These are phyloP conservation scores for Dryas octopetala DNA, from an alignment of 306 rosid species.

Conservation along the genomic window DNA sequence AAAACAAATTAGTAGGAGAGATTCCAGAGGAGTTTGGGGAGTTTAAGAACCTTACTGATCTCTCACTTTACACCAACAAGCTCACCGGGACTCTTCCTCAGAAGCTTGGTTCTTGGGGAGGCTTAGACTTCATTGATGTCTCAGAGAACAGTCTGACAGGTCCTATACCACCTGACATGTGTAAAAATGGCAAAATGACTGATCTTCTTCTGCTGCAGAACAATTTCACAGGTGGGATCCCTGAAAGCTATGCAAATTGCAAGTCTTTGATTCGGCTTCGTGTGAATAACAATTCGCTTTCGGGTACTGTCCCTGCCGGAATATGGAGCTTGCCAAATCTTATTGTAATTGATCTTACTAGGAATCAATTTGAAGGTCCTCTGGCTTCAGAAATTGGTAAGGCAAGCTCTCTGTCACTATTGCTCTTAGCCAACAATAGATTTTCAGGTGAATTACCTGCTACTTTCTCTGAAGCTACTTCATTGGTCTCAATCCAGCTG, in stretches of 20 bases:
- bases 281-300: conserved; percentile 61
- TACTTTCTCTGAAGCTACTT: conserved; percentile 55
- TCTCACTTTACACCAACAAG: conserved; percentile 64
- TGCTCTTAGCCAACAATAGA: conserved; percentile 45
- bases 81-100: conserved; percentile 71
- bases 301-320: conserved; percentile 74
- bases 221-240: conserved; percentile 69
- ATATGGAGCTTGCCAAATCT: conserved; percentile 75
- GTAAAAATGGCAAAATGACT: conserved; percentile 50
- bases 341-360: conserved; percentile 46
- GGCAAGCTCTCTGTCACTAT: conserved; percentile 63
- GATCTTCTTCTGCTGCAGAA: conserved; percentile 54
- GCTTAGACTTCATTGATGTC: conserved; percentile 60
- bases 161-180: conserved; percentile 73
- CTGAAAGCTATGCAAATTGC: conserved; percentile 61
- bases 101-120: conserved; percentile 59
- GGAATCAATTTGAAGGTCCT: conserved; percentile 75
- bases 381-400: conserved; percentile 55
- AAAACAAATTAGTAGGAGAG: conserved; percentile 55
- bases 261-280: conserved; percentile 53
- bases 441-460: conserved; percentile 73
- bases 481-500: conserved; percentile 49
- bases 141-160: conserved; percentile 76
- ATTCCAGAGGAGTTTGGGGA: conserved; percentile 75
- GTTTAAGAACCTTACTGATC: conserved; percentile 34